Base-by-base conservation (phyloP, 768 basidiomycete species). In the Boletus sp. region DNA sequence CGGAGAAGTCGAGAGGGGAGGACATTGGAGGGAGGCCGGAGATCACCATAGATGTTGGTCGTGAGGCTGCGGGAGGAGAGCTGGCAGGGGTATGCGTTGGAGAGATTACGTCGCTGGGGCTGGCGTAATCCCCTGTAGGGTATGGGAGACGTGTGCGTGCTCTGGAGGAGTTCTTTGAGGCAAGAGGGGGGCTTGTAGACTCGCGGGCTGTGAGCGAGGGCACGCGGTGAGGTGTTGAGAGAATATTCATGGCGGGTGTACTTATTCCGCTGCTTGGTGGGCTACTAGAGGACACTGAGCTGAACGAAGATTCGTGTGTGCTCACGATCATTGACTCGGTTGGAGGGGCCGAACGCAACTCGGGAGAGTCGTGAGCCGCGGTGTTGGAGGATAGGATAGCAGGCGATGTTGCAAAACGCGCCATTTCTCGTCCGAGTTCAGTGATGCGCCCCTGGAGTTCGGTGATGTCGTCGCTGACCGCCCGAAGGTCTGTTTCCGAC, bases 61-160 rank as follows among this genome's bases (percentile, higher is more conserved):
- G 78, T 9, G 76, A 64, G 15, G 55, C 50, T 12, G 55, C 49
- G 0, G 83, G 78, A 4, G 83, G 76, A 8, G 85, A 81, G 46
- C 68, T 78, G n/a, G 84, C 70, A 20, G 71, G 78, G 52, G 68
- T 77, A 51, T 65, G 57, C 64, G 64, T 41, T 57, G 54, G 72
- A 5, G 71, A 71, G 11, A 68, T 65, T 1, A 78, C 69, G 36
- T 84, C 81, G 1, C 83, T 74, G 0, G 87, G 87, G 10, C 85
- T 84, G 6, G 89, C 77, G 57, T 94, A 93, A 63, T 94, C 92
- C 4, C 91, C 92, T 3, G 86, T 85, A 17, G 91, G 91, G 60
- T 93, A 92, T 24, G 91, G 90, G 15, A 92, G 75, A 36, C 89
- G 82, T 1, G 77, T 76, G 14, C 72, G 57, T 5, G 71, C 68